These are phyloP conservation scores for Biancaea sappan DNA, from an alignment of 306 rosid genomes.

Conservation along the genomic window DNA sequence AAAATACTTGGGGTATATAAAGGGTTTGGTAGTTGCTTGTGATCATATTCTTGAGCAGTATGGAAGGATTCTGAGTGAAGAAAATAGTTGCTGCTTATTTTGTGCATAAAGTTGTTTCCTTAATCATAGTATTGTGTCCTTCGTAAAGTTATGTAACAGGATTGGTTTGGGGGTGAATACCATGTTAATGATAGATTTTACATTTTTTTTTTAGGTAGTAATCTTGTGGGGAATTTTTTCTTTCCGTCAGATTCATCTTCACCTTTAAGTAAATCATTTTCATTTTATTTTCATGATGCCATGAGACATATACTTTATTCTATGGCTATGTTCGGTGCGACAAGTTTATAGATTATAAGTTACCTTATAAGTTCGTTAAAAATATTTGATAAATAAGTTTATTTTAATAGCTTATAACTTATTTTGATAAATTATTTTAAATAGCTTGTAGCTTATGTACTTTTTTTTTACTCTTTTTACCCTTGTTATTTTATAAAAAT, in stretches of 20 bases:
- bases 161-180: constrained; percentile 7
- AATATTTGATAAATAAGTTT: no score
- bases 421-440: no score
- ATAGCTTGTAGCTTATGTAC: no score
- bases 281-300: background rate
- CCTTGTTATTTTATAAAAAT: no score
- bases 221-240: constrained; percentile 6
- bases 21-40: constrained; percentile 23
- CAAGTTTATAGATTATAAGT: no score
- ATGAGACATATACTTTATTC: background rate
- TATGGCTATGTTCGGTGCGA: no score
- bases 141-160: background rate
- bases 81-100: constrained; percentile 20
- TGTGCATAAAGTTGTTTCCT: constrained; percentile 36
- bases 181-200: background rate
- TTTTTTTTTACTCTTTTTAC: no score
- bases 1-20: constrained; percentile 1
- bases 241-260: background rate
- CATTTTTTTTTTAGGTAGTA: background rate
- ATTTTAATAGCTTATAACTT: no score
- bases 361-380: no score
- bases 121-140: background rate
- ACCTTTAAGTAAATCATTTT: constrained; percentile 5
- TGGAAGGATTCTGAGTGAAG: no score
- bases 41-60: constrained; percentile 20